Evolutionary conservation across 495 filamentous ascomycete species (phyloP).

Genomic region (Niebla homalea): DNA sequence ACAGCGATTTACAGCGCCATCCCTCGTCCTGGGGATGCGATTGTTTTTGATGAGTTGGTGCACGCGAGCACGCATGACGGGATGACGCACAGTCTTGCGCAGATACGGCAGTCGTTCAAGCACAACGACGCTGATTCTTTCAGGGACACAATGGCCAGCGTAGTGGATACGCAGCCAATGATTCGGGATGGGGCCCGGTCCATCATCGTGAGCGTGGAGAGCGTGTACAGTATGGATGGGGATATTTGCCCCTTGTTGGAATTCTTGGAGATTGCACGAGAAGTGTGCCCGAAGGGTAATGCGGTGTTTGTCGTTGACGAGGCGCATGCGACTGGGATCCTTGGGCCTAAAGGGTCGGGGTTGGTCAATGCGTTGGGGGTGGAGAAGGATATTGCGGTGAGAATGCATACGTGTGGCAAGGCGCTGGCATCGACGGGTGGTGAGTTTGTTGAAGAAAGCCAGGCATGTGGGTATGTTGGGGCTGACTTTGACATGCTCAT

Average conservation of each 20-base stretch:
- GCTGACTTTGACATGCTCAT: too few species aligned
- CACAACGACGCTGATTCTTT: slow-evolving; percentile 47
- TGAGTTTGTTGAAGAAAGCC: too few species aligned
- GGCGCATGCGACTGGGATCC: slow-evolving; percentile 59
- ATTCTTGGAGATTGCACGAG: slow-evolving; percentile 44
- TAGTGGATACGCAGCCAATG: slow-evolving; percentile 20
- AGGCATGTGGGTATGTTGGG: too few species aligned
- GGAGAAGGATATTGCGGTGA: slow-evolving; percentile 52
- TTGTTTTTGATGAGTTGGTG: slow-evolving; percentile 61
- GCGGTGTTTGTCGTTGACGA: slow-evolving; percentile 67
- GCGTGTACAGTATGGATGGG: slow-evolving; percentile 79
- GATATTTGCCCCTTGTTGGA: slow-evolving; percentile 51
- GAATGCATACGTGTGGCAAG: slow-evolving; percentile 69
- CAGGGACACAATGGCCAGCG: slow-evolving; percentile 24
- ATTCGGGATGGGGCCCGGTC: slow-evolving; percentile 26
- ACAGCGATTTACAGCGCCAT: slow-evolving; percentile 51
- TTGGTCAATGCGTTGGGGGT: slow-evolving; percentile 53
- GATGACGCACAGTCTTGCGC: slow-evolving; percentile 52
- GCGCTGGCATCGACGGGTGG: slow-evolving; percentile 60
- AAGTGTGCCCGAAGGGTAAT: slow-evolving; percentile 41
- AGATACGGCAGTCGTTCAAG: slow-evolving; percentile 34
- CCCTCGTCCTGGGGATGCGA: slow-evolving; percentile 53
- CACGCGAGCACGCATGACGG: slow-evolving; percentile 72
- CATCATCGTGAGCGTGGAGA: slow-evolving; percentile 56
- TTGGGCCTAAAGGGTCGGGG: slow-evolving; percentile 49